Conservation (phyloP, 2,329 filamentous ascomycete genomes). For the Arachnopeziza araneosa region DNA sequence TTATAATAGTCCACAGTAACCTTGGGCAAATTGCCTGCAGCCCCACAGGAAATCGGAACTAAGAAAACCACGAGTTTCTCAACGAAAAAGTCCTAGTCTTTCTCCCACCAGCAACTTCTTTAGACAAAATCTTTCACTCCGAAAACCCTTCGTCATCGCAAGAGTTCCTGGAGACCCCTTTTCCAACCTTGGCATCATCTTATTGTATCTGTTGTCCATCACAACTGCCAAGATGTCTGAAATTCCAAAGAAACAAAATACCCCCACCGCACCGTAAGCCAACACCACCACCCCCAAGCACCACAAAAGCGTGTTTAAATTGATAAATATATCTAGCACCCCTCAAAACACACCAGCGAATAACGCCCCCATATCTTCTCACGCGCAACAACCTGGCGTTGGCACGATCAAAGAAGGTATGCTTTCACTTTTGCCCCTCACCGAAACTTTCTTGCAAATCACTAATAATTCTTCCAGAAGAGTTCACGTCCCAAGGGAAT, state of each 20-base stretch:
- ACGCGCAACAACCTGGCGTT: conserved; percentile 91
- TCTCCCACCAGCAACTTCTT: not conserved
- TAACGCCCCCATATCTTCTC: conserved; percentile 95
- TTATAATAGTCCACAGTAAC: too few species aligned
- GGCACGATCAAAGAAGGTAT: conserved; percentile 96
- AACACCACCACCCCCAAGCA: conserved; percentile 2
- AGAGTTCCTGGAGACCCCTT: not conserved
- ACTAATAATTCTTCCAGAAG: conserved; percentile 55
- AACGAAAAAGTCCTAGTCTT: not conserved
- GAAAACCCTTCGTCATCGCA: not conserved
- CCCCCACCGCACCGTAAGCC: conserved; percentile 59
- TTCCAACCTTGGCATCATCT: conserved; percentile 19
- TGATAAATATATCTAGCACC: conserved; percentile 56
- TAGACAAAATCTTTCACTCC: not conserved
- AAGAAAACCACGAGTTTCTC: not conserved
- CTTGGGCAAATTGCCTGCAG: not conserved
- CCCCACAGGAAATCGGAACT: not conserved
- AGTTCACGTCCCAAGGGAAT: conserved; percentile 70
- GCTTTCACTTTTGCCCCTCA: conserved; percentile 33
- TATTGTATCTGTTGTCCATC: not conserved
- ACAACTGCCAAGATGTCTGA: conserved; percentile 50
- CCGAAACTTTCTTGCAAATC: conserved; percentile 20
- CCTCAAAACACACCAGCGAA: conserved; percentile 96
- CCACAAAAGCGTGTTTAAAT: conserved; percentile 1
- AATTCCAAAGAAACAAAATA: conserved; percentile 53